Evolutionary conservation across 2,329 filamentous ascomycete genomes (phyloP), one percentile per base, ranked within the genome.

Genomic region (Blastomyces percursus): DNA sequence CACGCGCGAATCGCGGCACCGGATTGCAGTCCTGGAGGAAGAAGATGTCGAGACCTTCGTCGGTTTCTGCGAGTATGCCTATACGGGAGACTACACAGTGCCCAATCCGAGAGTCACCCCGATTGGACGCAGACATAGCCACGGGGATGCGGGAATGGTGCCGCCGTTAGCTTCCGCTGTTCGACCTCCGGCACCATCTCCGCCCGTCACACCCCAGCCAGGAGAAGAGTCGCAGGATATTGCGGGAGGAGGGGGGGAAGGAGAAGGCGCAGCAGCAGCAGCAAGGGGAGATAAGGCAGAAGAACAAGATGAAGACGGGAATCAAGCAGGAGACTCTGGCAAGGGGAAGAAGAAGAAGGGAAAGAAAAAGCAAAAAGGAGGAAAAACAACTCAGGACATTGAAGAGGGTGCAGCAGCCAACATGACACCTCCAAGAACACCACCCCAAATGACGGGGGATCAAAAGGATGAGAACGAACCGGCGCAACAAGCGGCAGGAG

Each of bases 41-140:
- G 73, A 79, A 57, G 77, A 81, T 63, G 78, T 78, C 14, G 75
- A 77, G 54, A 80, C 79, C 1, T 81, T 82, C 63, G 71, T 77
- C 35, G 75, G 75, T 1, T 81, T 82, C 66, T 77, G 74, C 64
- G 75, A 81, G 64, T 81, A 77, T 71, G 78, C 78, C 14, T 82
- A 81, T 63, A 80, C 76, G 0, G 77, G 79, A 11, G 73, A 79
- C 60, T 81, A 81, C 64, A 72, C 67, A 12, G 74, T 76, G 35
- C 77, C 73, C 3, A 65, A 62, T 32, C 70, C 71, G 11, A 57
- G 58, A 19, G 38, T 65, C 66, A 38, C 65, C 9, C 42, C 27
- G n/a, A 57, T 57, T 42, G 60, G 24, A n/a, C 24, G 55, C 6
- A 61, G 57, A 30, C 42, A 40, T 21, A 35, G 46, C 40, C 62